Base-by-base conservation (phyloP, 1,284 basidiomycete genomes). In the Heterobasidion irregulare region DNA sequence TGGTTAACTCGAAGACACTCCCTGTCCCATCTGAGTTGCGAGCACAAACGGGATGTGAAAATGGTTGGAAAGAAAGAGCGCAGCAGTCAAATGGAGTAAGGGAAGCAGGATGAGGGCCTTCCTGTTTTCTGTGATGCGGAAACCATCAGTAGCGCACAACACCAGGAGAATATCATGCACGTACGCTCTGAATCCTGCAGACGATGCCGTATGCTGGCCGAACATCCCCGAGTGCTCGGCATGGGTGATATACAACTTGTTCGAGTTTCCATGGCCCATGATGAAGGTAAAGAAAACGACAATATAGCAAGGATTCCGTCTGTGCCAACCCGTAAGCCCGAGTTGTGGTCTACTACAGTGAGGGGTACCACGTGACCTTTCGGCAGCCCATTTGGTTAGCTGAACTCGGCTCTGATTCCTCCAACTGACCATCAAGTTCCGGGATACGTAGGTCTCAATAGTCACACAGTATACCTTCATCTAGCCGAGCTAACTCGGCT, bases 61-160 rank as follows among this genome's bases (percentile, higher is more conserved):
- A 98, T 1, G 89, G 92, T 67, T 96, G 93, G 60, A 96, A 89
- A 7, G 93, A 94, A 36, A 98, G 80, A 0, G 94, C 86, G 63
- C 95, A 98, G 64, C 88, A 96, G 71, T 98, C 93, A 63, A 91
- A 94, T 7, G 92, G 89, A 1, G 90, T 90, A 56, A 76, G 75
- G 56, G 78, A 72, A 56, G 75, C 81, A 52, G 81, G 78, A 67
- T 81, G 78, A 9, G 79, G 77, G 41, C 77, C 82, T 66, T 87
- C 79, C 26, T 75, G 74, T 65, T 89, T 92, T 54, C 86, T 91
- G 63, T 13, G 46, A 34, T 15, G 10, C 10, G 34, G 16, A 41
- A 18, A 50, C 43, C 32, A 47, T 57, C n/a, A 58, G 53, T 45
- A 49, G n/a, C 53, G 36, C 53, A 46, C 41, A 50, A 35, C 9